phyloP scores from a whole-genome alignment of 192 early-diverging fungal genomes.

The Chytriomyces sp. region DNA sequence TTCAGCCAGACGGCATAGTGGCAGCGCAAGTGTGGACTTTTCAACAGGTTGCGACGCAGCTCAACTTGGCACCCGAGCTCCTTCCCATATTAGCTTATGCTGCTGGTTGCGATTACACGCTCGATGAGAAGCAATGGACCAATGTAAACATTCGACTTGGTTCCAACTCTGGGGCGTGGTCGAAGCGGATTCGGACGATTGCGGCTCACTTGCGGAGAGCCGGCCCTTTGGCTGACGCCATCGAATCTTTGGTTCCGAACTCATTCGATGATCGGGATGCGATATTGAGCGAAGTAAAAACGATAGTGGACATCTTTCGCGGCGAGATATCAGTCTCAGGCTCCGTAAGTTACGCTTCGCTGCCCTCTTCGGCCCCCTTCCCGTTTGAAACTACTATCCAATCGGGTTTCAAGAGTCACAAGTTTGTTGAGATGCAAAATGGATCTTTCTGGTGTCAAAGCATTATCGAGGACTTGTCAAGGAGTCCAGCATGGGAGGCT shows the following conservation, averaged over 20 bases:
- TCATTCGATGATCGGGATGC: background rate
- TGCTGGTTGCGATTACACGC: constrained; percentile 25
- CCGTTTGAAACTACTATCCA: background rate
- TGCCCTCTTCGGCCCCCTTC: background rate
- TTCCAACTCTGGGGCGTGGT: background rate
- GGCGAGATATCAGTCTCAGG: background rate
- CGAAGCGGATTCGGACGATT: background rate
- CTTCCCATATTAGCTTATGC: constrained; percentile 13
- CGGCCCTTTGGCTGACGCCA: background rate
- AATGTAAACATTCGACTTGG: constrained; percentile 2
- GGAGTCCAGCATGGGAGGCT: constrained; percentile 20
- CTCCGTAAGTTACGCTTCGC: background rate
- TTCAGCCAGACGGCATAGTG: background rate
- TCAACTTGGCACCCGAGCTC: background rate
- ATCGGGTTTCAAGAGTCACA: constrained; percentile 20
- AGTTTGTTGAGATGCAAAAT: constrained; percentile 27
- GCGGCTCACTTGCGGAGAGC: background rate
- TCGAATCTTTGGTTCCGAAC: constrained; percentile 4
- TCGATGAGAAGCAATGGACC: background rate
- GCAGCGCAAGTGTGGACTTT: constrained; percentile 1
- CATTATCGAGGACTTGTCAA: constrained; percentile 25
- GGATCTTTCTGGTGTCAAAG: constrained; percentile 28
- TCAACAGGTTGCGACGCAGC: background rate
- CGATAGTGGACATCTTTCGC: constrained; percentile 4
- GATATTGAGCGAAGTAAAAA: background rate